These are phyloP conservation scores for Cladosporium halotolerans DNA, from an alignment of 2,329 filamentous ascomycete genomes.

Conservation along the genomic window DNA sequence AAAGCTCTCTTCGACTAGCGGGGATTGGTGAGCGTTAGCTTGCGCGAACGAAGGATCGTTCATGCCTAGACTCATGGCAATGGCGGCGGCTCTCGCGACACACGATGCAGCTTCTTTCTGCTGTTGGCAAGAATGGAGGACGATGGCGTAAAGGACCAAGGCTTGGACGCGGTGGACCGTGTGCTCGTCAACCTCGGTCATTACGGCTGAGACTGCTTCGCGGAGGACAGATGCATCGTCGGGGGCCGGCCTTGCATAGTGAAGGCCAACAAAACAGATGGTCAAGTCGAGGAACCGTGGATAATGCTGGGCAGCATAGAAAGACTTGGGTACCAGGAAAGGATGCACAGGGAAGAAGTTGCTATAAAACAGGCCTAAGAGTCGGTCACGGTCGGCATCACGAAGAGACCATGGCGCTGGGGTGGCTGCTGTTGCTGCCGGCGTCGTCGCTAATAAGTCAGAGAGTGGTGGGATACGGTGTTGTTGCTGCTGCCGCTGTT, in stretches of 20 bases:
- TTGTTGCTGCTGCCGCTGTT: not conserved
- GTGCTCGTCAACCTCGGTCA: conserved; percentile 7
- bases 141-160: conserved; percentile 68
- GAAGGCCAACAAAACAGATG: conserved; percentile 52
- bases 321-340: conserved; percentile 46
- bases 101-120: conserved; percentile 62
- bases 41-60: conserved; percentile 61
- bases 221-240: conserved; percentile 23
- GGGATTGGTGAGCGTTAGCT: not conserved
- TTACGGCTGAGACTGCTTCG: not conserved
- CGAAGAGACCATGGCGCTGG: not conserved
- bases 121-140: conserved; percentile 69
- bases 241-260: conserved; percentile 40
- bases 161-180: conserved; percentile 62
- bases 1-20: conserved; percentile 67
- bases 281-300: conserved; percentile 46
- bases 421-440: not conserved
- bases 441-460: not conserved
- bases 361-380: conserved; percentile 50
- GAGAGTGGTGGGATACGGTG: not conserved
- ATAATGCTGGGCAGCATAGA: conserved; percentile 36
- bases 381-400: conserved; percentile 28
- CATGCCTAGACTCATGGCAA: conserved; percentile 71
- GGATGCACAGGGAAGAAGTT: conserved; percentile 52
- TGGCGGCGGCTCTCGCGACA: conserved; percentile 60